Evolutionary conservation across 148 eudicot genomes (phyloP), one percentile per base, ranked within the genome.

Genomic region (Selenicereus undatus): DNA sequence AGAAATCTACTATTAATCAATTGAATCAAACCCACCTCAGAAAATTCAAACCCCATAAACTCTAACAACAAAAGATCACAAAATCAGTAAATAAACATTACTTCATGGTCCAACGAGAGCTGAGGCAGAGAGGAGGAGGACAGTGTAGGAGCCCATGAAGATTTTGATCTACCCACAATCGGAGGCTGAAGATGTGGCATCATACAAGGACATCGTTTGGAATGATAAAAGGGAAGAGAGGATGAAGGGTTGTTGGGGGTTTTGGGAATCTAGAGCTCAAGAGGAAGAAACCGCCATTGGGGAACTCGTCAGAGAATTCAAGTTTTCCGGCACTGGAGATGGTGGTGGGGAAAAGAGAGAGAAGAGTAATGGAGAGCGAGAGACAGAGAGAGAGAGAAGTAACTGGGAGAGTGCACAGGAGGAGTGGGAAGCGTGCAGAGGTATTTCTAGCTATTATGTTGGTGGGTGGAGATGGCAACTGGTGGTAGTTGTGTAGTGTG

Each of bases 161-260:
- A 96, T 90, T 45, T 98, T 98, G 91, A 96, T 90, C 99, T 2
- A 91, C 91, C 95, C 98, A 94, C 39, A 96, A 79, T 0, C 90
- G 87, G 17, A 96, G 87, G 8, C 99, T 98, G 91, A 96, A 96
- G 50, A 96, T 93, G 93, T 83, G 16, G 90, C 89, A 76, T 91
- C 90, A 87, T 83, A 92, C 24, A 92, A 79, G 26, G 98, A 81
- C 99, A 96, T 96, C 64, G 16, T 64, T 26, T 60, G 78, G 76
- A 45, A 20, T 20, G 4, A 2, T 43, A 1, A 48, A 7, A 45
- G 50, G 11, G 50, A 26, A 73, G 64, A 52, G n/a, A 74, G 26
- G n/a, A 54, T 1, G 54, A 3, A 2, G 35, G 42, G 73, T n/a
- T n/a, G 27, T 24, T 0, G 70, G 70, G 7, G 21, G 30, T 51